Conservation (phyloP, 1,284 basidiomycete genomes). For the Sphaerobolus stellatus region DNA sequence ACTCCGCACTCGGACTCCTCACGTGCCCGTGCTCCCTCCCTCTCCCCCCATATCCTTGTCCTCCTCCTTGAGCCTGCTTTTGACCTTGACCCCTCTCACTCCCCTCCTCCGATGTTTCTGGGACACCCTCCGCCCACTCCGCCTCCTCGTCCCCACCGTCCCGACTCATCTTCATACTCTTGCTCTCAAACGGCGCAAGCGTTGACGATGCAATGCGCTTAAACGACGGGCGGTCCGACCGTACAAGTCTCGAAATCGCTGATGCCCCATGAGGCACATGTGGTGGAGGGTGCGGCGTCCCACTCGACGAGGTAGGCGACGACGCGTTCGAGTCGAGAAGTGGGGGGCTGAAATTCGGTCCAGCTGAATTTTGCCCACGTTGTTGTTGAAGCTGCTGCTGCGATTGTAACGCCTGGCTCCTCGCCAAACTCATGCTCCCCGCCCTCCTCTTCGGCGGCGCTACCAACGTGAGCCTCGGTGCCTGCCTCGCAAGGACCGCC, state of each 20-base stretch:
- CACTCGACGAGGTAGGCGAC: neutral
- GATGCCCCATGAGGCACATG: neutral
- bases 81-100: neutral
- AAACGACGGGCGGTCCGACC: slow-evolving; percentile 56
- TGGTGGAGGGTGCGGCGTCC: neutral
- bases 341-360: too few species aligned
- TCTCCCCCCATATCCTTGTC: neutral
- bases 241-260: neutral
- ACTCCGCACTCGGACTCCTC: neutral
- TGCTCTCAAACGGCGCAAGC: slow-evolving; percentile 56
- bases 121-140: neutral
- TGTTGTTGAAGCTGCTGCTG: neutral
- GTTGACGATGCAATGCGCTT: slow-evolving; percentile 72
- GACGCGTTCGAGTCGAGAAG: neutral
- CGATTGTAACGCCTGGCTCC: neutral
- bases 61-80: neutral
- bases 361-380: neutral
- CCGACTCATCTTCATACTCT: slow-evolving; percentile 40
- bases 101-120: too few species aligned
- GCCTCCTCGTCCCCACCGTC: neutral
- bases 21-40: neutral
- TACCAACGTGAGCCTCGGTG: slow-evolving; percentile 43
- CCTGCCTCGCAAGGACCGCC: slow-evolving; percentile 64
- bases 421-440: slow-evolving; percentile 20
- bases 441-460: slow-evolving; percentile 25